phyloP scores from a whole-genome alignment of 2,329 filamentous ascomycete genomes.

The Venturia aucupariae region DNA sequence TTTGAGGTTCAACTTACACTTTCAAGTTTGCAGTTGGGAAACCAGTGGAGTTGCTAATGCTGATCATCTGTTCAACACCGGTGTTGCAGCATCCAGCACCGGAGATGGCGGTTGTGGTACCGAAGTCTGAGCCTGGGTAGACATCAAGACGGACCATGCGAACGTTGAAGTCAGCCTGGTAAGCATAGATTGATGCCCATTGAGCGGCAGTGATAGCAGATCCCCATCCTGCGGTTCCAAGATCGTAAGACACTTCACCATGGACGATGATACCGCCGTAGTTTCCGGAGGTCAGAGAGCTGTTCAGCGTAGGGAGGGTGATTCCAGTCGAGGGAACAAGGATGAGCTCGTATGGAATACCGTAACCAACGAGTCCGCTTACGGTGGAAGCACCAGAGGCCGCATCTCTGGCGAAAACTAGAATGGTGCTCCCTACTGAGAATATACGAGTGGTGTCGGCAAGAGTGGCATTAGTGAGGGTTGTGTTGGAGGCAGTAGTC shows the following conservation, averaged over 20 bases:
- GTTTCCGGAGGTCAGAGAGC: slow-evolving; percentile 36
- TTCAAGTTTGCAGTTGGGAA: slow-evolving; percentile 41
- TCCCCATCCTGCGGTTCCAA: slow-evolving; percentile 22
- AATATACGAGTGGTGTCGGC: neutral
- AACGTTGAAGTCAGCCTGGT: slow-evolving; percentile 46
- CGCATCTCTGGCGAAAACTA: slow-evolving; percentile 42
- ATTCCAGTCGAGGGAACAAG: slow-evolving; percentile 40
- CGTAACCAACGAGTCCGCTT: slow-evolving; percentile 46
- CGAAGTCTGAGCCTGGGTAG: slow-evolving; percentile 39
- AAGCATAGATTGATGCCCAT: slow-evolving; percentile 42
- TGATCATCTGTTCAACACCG: slow-evolving; percentile 42
- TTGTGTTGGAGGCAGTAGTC: neutral
- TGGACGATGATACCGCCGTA: slow-evolving; percentile 46
- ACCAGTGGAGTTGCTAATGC: slow-evolving; percentile 38
- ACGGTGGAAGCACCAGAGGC: slow-evolving; percentile 36
- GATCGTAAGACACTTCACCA: slow-evolving; percentile 41
- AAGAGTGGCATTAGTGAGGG: neutral
- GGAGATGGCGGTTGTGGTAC: slow-evolving; percentile 24
- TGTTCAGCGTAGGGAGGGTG: slow-evolving; percentile 37
- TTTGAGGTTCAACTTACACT: neutral
- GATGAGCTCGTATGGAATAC: slow-evolving; percentile 44
- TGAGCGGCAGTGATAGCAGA: slow-evolving; percentile 44
- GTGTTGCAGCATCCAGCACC: slow-evolving; percentile 38
- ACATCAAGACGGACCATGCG: slow-evolving; percentile 47
- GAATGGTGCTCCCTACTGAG: slow-evolving; percentile 29